phyloP scores from a whole-genome alignment of 306 rosid genomes.

The Prunus davidiana region DNA sequence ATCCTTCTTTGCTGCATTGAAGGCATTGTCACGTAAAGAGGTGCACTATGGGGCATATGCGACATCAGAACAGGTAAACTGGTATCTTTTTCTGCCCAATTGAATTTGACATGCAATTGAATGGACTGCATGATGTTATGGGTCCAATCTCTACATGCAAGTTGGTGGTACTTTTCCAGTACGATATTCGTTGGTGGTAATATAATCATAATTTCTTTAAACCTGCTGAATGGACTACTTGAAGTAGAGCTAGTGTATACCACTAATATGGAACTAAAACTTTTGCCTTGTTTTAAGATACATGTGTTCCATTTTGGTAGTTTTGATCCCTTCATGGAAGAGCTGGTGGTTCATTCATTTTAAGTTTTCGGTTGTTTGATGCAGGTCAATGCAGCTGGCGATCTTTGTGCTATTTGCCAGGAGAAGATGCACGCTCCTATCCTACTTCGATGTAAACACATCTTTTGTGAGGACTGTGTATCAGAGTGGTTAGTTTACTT shows the following conservation, averaged over 20 bases:
- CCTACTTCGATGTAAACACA: conserved; percentile 90
- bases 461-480: conserved; percentile 97
- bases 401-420: conserved; percentile 98
- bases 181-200: background rate
- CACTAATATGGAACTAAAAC: background rate
- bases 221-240: conserved; percentile 2
- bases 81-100: background rate
- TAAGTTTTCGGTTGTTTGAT: conserved; percentile 21
- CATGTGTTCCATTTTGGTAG: background rate
- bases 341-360: background rate
- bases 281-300: background rate
- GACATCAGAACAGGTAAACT: conserved; percentile 85
- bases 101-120: background rate
- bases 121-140: background rate
- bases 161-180: background rate
- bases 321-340: background rate
- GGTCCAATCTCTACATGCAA: background rate
- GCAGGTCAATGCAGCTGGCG: conserved; percentile 90
- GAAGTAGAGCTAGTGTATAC: background rate
- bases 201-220: background rate
- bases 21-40: conserved; percentile 91
- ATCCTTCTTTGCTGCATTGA: conserved; percentile 80
- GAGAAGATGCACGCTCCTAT: conserved; percentile 98
- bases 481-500: conserved; percentile 71
- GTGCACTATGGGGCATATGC: conserved; percentile 99